Evolutionary conservation across 1,139 yeast species (phyloP).

Genomic region (Oligophagozyma castellii): DNA sequence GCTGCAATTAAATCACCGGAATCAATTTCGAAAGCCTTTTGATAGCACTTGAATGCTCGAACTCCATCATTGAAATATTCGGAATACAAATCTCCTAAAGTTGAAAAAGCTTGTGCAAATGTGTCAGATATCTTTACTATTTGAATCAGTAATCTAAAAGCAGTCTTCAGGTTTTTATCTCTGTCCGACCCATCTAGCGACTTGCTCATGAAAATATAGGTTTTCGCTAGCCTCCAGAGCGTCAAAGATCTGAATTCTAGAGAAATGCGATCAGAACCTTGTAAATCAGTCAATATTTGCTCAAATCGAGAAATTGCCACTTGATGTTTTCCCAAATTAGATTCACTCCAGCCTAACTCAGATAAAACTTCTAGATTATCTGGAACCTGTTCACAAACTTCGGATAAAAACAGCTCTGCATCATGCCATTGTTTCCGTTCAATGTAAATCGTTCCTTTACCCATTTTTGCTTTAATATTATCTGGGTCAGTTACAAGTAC

Average conservation of each 20-base stretch:
- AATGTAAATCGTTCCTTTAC: constrained; percentile 65
- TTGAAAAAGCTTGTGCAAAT: constrained; percentile 66
- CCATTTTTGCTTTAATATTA: constrained; percentile 54
- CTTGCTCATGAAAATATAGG: constrained; percentile 29
- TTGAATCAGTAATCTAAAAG: constrained; percentile 44
- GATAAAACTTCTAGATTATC: constrained; percentile 46
- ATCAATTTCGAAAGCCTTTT: constrained; percentile 82
- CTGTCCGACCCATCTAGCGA: constrained; percentile 13
- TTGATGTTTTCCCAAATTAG: constrained; percentile 37
- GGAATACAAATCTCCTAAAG: constrained; percentile 60
- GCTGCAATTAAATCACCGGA: constrained; percentile 67
- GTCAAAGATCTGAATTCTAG: constrained; percentile 45
- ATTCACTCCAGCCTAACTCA: constrained; percentile 72
- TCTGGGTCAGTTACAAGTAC: constrained; percentile 39
- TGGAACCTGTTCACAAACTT: constrained; percentile 39
- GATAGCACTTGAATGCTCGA: constrained; percentile 77
- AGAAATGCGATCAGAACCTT: constrained; percentile 39
- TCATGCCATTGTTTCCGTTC: constrained; percentile 45
- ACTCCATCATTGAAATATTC: constrained; percentile 41
- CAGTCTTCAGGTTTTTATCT: constrained; percentile 19
- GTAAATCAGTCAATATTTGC: constrained; percentile 31
- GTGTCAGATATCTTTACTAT: constrained; percentile 52
- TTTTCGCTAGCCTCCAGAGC: constrained; percentile 62
- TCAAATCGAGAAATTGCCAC: constrained; percentile 42
- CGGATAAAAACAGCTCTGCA: constrained; percentile 40